A percentile compares a stretch with the other conserved stretches of the same genome.
These are phyloP conservation scores for Dissoconium aciculare DNA, from an alignment of 2,329 filamentous ascomycete genomes.

Conservation along the genomic window DNA sequence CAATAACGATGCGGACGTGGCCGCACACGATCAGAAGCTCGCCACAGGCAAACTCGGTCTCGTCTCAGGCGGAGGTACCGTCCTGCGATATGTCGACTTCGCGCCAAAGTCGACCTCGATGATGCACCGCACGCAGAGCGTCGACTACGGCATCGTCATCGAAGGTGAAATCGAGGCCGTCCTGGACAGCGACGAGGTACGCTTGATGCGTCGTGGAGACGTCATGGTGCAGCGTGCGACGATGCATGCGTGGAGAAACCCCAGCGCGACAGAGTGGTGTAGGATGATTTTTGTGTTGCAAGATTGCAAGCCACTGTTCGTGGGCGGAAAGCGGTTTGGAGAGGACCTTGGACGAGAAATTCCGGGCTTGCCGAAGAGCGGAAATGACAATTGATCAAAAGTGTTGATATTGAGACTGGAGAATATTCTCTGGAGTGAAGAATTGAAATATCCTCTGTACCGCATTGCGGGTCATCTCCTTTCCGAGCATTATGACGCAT, in stretches of 20 bases:
- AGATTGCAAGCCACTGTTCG: constrained; percentile 17
- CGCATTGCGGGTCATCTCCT: too few relatives aligned
- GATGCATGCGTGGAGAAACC: constrained; percentile 25
- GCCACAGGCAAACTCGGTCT: constrained; percentile 33
- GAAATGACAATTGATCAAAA: too few relatives aligned
- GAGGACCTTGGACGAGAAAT: constrained; percentile 20
- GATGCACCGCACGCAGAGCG: constrained; percentile 25
- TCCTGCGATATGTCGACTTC: constrained; percentile 29
- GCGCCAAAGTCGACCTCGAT: constrained; percentile 22
- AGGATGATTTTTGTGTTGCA: constrained; percentile 24
- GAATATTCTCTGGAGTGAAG: too few relatives aligned
- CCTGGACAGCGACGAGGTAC: constrained; percentile 22
- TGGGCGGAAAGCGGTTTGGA: constrained; percentile 18
- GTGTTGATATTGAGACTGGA: too few relatives aligned
- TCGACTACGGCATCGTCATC: constrained; percentile 26
- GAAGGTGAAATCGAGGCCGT: constrained; percentile 23
- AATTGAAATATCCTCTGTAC: too few relatives aligned
- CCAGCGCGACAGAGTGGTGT: constrained; percentile 20
- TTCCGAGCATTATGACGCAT: too few relatives aligned
- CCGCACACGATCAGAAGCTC: constrained; percentile 32
- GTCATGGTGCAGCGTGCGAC: constrained; percentile 27
- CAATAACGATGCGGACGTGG: constrained; percentile 33
- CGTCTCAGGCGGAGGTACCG: constrained; percentile 35
- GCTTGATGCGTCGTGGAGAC: constrained; percentile 23
- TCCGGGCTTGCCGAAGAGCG: constrained; percentile 8